A percentile compares a stretch with the other conserved stretches of the same genome.
Conservation (phyloP, 2,329 filamentous ascomycete species). For the Helicocarpus griseus region DNA sequence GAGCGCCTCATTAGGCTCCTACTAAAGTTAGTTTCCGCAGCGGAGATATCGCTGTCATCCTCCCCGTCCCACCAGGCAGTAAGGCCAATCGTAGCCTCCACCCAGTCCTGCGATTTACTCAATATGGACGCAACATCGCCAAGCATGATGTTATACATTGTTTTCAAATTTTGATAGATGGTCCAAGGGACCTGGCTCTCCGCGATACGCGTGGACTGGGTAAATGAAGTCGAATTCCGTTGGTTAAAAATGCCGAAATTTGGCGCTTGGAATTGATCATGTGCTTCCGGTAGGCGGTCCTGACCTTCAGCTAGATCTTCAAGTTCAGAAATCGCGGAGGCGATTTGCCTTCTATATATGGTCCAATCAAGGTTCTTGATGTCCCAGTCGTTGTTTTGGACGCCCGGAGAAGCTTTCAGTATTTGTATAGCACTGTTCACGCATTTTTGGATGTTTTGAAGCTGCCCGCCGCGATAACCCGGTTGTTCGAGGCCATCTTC, state of each 20-base stretch:
- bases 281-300: conserved; percentile 39
- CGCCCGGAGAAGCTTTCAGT: conserved; percentile 63
- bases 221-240: conserved; percentile 51
- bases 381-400: conserved; percentile 62
- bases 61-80: conserved; percentile 88
- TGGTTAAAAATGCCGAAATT: conserved; percentile 35
- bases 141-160: conserved; percentile 70
- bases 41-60: conserved; percentile 42
- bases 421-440: conserved; percentile 58
- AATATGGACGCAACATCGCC: conserved; percentile 68
- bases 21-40: conserved; percentile 13
- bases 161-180: conserved; percentile 74
- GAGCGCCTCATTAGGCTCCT: conserved; percentile 4
- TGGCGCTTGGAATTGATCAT: conserved; percentile 36
- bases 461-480: conserved; percentile 63
- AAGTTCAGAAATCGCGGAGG: conserved; percentile 59
- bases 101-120: conserved; percentile 75
- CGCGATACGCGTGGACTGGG: conserved; percentile 59
- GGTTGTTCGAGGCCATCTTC: conserved; percentile 54
- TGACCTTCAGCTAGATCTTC: conserved; percentile 70
- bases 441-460: conserved; percentile 69
- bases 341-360: conserved; percentile 67
- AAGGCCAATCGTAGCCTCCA: conserved; percentile 74
- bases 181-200: conserved; percentile 83
- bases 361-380: conserved; percentile 73